Base-by-base conservation (phyloP, 2,329 filamentous ascomycete genomes). In the Cladophialophora yegresii region DNA sequence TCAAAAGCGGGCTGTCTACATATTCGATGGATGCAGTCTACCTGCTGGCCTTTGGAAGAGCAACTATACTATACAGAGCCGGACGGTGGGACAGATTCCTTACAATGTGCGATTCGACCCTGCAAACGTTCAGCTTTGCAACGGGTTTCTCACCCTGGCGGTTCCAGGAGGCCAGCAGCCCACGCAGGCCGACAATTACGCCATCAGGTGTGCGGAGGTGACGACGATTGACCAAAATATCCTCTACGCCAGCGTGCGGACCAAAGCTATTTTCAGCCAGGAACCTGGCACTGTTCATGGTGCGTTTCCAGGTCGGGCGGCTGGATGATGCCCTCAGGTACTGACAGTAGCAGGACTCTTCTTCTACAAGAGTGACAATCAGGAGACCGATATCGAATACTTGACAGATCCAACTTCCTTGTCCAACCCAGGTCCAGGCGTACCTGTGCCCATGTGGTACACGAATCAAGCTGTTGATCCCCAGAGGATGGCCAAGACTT, bases 321-420 rank as follows among this genome's bases (percentile, higher is more conserved):
- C 30, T 26, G 45, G 16, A 16, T 36, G 36, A 23, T 16, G 28
- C 9, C 30, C 20, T 36, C 54, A 26, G 58, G 54, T 23, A 23
- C 57, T 66, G 36, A 63, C 58, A 8, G 9, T 4, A 28, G 4
- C 36, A 68, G 69, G 65, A 7, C 54, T 67, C 12, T 71, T 71
- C 43, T 70, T 69, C 61, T 71, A 70, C 64, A 59, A 59, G 28
- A 51, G 51, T 55, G 70, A 71, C 56, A 65, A 33, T 23, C 70
- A 70, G 47, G 70, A 71, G 26, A 63, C 55, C 33, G 70, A 70
- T 54, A 69, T 68, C 43, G 70, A 71, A 54, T 71, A 70, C 51
- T 32, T 69, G 30, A 69, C 68, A 26, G 68, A 71, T 59, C 67
- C 67, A 28, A 61, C 36, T 2, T 70, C 70, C n/a, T 47, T 62